These are phyloP conservation scores for Sporothrix luriei DNA, from an alignment of 2,329 filamentous ascomycete genomes.

Conservation along the genomic window DNA sequence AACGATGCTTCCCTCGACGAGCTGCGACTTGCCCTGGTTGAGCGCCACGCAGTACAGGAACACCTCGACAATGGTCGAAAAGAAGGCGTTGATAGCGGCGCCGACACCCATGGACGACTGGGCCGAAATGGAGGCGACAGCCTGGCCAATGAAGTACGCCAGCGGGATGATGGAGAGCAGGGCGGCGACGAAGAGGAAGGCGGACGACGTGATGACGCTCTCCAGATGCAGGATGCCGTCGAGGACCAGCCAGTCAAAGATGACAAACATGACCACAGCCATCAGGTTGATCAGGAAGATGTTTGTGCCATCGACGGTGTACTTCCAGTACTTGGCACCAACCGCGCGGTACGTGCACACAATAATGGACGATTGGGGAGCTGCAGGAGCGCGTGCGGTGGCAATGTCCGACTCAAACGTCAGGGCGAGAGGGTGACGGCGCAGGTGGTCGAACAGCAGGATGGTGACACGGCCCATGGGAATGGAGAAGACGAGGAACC, in stretches of 20 bases:
- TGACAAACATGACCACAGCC: constrained; percentile 88
- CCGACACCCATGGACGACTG: constrained; percentile 98
- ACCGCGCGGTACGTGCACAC: constrained; percentile 97
- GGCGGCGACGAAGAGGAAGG: constrained; percentile 81
- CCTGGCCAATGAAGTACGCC: constrained; percentile 98
- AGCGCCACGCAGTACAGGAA: constrained; percentile 96
- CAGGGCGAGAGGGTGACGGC: constrained; percentile 86
- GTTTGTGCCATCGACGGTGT: constrained; percentile 96
- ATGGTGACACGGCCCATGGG: constrained; percentile 97
- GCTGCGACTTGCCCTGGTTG: constrained; percentile 84
- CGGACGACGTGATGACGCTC: constrained; percentile 74
- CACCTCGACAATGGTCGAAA: constrained; percentile 95
- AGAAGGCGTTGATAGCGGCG: constrained; percentile 96
- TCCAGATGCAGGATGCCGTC: constrained; percentile 68
- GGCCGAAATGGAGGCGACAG: constrained; percentile 95
- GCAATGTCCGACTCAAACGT: constrained; percentile 87
- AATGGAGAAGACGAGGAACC: constrained; percentile 96
- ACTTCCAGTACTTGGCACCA: constrained; percentile 97
- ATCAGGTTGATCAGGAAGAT: constrained; percentile 99
- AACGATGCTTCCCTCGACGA: constrained; percentile 96
- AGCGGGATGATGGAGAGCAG: constrained; percentile 92
- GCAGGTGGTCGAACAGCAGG: constrained; percentile 85
- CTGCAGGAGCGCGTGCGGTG: constrained; percentile 70
- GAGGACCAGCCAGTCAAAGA: constrained; percentile 87
- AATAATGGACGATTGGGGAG: constrained; percentile 80